Base-by-base conservation (phyloP, 108 stramenopile genomes). In the Schizochytrium sp. region DNA sequence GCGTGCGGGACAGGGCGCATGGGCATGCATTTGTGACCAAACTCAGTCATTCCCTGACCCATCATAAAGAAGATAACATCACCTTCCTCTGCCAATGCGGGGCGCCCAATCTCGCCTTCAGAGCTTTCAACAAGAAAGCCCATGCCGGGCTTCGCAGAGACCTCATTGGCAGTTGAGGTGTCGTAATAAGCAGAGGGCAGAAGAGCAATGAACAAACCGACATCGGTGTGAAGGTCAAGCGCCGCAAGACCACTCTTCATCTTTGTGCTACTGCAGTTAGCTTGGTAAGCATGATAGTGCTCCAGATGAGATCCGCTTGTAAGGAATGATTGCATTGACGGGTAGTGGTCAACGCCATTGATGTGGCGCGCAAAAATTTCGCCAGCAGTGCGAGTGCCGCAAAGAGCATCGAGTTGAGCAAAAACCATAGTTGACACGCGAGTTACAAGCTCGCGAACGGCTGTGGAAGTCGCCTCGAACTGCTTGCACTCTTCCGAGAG, bases 181-280 rank as follows among this genome's bases (percentile, higher is more conserved):
- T 83, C 53, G n/a, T 55, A n/a, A 3, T n/a, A 83, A 53, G 53
- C 50, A 40, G 76, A 83, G 0, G 76, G 76, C 8, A 83, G 47
- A 55, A 83, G 53, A 10, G 76, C 76, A 2, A 83, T 83, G 40
- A 83, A 83, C 50, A 83, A 53, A 10, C 76, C 76, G 12, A n/a
- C 76, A 40, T 83, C 76, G 38, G 76, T 83, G 47, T 83, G 76
- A 47, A 83, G 49, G 45, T 83, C 76, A 12, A 83, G 76, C 50
- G 76, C 47, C 45, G 47, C 41, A n/a, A 8, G 10, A 41, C 72
- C 72, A 17, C 57, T 17, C 13, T 17, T 58, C 10, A 58, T 10
- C 17, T 10, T 17, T 8, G 10, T 72, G 1, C 15, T 53, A 0
- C 15, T 55, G 76, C 76, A 83, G 76, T 83, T 83, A 5, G 76